Base-by-base conservation (phyloP, 2,329 filamentous ascomycete genomes). In the Diplodia mutila region DNA sequence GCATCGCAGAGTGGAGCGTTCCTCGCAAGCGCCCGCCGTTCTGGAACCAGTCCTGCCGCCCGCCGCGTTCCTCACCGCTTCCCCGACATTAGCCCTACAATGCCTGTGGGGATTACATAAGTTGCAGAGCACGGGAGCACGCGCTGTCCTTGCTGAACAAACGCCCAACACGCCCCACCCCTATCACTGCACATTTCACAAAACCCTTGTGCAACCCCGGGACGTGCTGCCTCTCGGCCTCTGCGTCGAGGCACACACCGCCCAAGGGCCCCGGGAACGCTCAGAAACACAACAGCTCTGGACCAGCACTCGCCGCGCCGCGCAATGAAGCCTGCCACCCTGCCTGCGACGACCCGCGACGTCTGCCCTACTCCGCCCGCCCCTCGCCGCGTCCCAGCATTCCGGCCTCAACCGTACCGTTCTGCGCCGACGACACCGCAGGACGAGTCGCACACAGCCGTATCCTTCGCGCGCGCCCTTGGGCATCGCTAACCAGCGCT, bases 41-140 rank as follows among this genome's bases (percentile, higher is more conserved):
- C 55, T 61, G 55, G 57, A 61, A 61, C 57, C 57, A 32, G 21
- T 18, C 25, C 42, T 61, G 42, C 59, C 46, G 59, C 59, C 49
- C 59, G 59, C 59, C 59, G 59, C 59, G 59, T 48, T 49, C 59
- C 59, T 63, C 59, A 63, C 59, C 59, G 59, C 59, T 51, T 63
- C 59, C 59, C 59, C 59, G 46, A 51, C 42, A 29, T 39, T 39
- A 61, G 57, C 57, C 57, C 25, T 61, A 61, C 57, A 37, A 3
- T 21, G n/a, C 18, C 57, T 49, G 59, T 25, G 59, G 42, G 59
- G 42, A 63, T 63, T 63, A 63, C 29, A n/a, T 63, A 63, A 63
- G 59, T 51, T 25, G 42, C 42, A 23, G 29, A 39, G 57, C 57
- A 61, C 57, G 57, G 57, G 57, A 61, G 57, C 57, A 61, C 59